Evolutionary conservation across 2,329 filamentous ascomycete species (phyloP).

Genomic region (Aspergillus melleus): DNA sequence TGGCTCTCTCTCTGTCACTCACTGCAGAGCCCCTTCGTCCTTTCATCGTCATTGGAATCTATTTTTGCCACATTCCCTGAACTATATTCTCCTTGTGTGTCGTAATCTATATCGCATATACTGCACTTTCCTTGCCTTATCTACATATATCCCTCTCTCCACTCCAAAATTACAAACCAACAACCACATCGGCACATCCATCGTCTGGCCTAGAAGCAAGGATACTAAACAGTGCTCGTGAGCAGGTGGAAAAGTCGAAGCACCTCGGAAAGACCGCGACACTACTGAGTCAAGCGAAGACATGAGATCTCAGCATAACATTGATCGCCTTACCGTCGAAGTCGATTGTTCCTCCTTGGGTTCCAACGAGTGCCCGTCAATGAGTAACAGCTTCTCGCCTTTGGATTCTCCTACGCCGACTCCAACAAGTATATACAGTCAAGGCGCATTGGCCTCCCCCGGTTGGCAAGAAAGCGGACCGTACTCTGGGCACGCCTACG

Average conservation of each 20-base stretch:
- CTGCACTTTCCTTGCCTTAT: not conserved
- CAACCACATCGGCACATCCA: not conserved
- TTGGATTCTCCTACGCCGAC: slow-evolving; percentile 42
- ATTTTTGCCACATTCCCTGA: slow-evolving; percentile 6
- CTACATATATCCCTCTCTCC: not conserved
- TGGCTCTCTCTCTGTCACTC: not conserved
- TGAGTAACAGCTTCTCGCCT: slow-evolving; percentile 42
- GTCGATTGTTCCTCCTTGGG: slow-evolving; percentile 40
- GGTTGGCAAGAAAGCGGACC: slow-evolving; percentile 35
- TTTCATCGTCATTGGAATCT: not conserved
- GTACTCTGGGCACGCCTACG: slow-evolving; percentile 30
- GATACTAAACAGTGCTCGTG: slow-evolving; percentile 23
- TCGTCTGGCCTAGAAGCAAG: not conserved
- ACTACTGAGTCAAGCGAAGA: slow-evolving; percentile 32
- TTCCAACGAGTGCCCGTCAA: slow-evolving; percentile 42
- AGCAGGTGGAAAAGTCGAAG: slow-evolving; percentile 31
- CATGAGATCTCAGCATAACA: slow-evolving; percentile 40
- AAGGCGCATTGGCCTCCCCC: slow-evolving; percentile 38
- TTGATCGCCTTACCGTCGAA: slow-evolving; percentile 40
- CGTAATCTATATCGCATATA: slow-evolving; percentile 6
- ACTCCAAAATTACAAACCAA: not conserved
- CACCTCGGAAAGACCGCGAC: slow-evolving; percentile 28
- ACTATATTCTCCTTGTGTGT: slow-evolving; percentile 11
- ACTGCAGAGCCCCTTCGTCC: not conserved
- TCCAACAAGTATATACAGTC: slow-evolving; percentile 41